phyloP scores from a whole-genome alignment of 2,329 filamentous ascomycete species.

The Venturia pyrina region DNA sequence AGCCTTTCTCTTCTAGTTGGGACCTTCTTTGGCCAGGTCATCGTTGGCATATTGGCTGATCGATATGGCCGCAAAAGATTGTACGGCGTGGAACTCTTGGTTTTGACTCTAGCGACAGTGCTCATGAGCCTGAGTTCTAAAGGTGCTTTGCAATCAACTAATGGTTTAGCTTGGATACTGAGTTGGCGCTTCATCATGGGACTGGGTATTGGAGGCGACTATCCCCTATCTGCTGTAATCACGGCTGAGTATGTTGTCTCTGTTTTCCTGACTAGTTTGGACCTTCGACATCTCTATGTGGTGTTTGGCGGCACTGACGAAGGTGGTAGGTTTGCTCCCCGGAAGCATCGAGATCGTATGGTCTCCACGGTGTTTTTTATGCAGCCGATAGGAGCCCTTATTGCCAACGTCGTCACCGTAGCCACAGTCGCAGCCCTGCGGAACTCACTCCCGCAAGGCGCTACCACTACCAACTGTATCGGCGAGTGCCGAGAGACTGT shows the following conservation, averaged over 20 bases:
- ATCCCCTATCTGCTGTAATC: constrained; percentile 57
- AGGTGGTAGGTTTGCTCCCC: constrained; percentile 29
- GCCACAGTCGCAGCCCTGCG: constrained; percentile 19
- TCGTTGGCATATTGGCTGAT: constrained; percentile 39
- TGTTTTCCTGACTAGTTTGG: neutral
- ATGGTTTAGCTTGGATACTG: constrained; percentile 34
- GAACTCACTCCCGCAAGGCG: constrained; percentile 15
- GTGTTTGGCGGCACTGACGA: constrained; percentile 19
- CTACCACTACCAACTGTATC: constrained; percentile 6
- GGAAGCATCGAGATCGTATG: constrained; percentile 29
- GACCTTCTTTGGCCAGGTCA: constrained; percentile 37
- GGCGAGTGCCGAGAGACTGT: constrained; percentile 20
- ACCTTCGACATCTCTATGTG: neutral
- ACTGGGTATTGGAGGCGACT: constrained; percentile 53
- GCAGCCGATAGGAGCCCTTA: constrained; percentile 32
- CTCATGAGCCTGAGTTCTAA: constrained; percentile 36
- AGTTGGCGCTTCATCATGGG: constrained; percentile 40
- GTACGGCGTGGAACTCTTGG: constrained; percentile 40
- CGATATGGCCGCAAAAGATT: constrained; percentile 39
- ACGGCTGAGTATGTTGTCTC: constrained; percentile 48
- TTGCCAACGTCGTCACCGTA: constrained; percentile 26
- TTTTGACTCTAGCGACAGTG: constrained; percentile 37
- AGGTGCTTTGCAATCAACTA: constrained; percentile 34
- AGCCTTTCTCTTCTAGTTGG: constrained; percentile 38
- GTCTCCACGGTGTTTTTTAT: constrained; percentile 32